phyloP scores from a whole-genome alignment of 495 filamentous ascomycete species.

The Neurospora tetrasperma region DNA sequence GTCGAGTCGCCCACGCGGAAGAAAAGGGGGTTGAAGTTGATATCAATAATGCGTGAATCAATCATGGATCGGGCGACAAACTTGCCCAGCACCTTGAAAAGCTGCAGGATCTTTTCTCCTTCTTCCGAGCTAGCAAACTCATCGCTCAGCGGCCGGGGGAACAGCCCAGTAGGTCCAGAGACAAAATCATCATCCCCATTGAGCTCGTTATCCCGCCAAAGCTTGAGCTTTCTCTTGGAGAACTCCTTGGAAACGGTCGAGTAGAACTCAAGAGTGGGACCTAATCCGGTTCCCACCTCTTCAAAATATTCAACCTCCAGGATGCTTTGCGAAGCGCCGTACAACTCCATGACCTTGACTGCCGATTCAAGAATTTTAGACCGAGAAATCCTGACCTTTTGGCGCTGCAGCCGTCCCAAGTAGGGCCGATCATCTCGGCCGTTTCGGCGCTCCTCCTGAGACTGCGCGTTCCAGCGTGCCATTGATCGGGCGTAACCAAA shows the following conservation, averaged over 20 bases:
- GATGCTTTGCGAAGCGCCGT: slow-evolving; percentile 88
- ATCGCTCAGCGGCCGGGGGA: slow-evolving; percentile 85
- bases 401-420: slow-evolving; percentile 86
- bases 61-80: slow-evolving; percentile 98
- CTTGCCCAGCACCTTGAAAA: slow-evolving; percentile 92
- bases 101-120: slow-evolving; percentile 70
- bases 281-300: slow-evolving; percentile 93
- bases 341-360: slow-evolving; percentile 99
- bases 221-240: slow-evolving; percentile 88
- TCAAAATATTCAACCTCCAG: slow-evolving; percentile 99
- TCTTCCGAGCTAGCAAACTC: slow-evolving; percentile 62
- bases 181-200: slow-evolving; percentile 69
- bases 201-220: slow-evolving; percentile 92
- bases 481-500: slow-evolving; percentile 98
- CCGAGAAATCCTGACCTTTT: slow-evolving; percentile 94
- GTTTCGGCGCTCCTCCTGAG: slow-evolving; percentile 70
- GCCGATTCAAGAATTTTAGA: slow-evolving; percentile 91
- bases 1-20: slow-evolving; percentile 81
- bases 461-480: slow-evolving; percentile 90
- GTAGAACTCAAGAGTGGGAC: slow-evolving; percentile 96
- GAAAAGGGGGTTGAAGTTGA: slow-evolving; percentile 95
- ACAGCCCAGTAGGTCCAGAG: slow-evolving; percentile 75
- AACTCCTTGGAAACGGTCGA: slow-evolving; percentile 97
- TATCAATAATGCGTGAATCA: slow-evolving; percentile 94
- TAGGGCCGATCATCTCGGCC: slow-evolving; percentile 83